Evolutionary conservation across 306 rosid genomes (phyloP).

Genomic region (Calophaca sinica): DNA sequence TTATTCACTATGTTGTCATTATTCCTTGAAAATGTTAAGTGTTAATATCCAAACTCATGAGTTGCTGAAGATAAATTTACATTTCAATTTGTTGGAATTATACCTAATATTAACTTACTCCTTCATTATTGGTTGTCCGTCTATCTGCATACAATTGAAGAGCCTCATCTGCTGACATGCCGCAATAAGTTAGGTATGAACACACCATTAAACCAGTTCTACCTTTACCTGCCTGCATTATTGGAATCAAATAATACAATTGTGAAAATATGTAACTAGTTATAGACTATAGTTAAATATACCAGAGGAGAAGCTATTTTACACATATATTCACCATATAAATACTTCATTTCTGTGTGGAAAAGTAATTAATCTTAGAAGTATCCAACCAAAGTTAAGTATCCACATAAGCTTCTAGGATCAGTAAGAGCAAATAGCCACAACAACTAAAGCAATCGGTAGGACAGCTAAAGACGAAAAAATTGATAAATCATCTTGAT

Average conservation of each 20-base stretch:
- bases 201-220: constrained; percentile 95
- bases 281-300: neutral
- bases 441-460: too few relatives aligned
- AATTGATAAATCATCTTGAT: too few relatives aligned
- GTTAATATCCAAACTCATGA: constrained; percentile 18
- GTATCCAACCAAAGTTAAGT: too few relatives aligned
- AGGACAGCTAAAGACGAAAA: too few relatives aligned
- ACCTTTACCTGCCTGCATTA: constrained; percentile 95
- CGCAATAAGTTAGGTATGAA: constrained; percentile 77
- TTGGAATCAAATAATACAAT: constrained; percentile 28
- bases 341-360: neutral
- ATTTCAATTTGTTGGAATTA: constrained; percentile 54
- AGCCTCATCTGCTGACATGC: constrained; percentile 88
- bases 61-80: constrained; percentile 28
- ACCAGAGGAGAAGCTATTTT: neutral
- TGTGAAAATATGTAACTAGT: constrained; percentile 20
- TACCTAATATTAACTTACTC: constrained; percentile 85
- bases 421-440: too few relatives aligned
- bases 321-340: neutral
- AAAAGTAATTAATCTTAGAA: too few relatives aligned
- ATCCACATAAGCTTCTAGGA: too few relatives aligned
- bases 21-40: neutral
- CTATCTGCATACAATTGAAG: constrained; percentile 89
- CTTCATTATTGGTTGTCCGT: constrained; percentile 93
- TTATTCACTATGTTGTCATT: constrained; percentile 5